These are phyloP conservation scores for Mortierella claussenii DNA, from an alignment of 192 early-diverging fungal genomes.

Conservation along the genomic window DNA sequence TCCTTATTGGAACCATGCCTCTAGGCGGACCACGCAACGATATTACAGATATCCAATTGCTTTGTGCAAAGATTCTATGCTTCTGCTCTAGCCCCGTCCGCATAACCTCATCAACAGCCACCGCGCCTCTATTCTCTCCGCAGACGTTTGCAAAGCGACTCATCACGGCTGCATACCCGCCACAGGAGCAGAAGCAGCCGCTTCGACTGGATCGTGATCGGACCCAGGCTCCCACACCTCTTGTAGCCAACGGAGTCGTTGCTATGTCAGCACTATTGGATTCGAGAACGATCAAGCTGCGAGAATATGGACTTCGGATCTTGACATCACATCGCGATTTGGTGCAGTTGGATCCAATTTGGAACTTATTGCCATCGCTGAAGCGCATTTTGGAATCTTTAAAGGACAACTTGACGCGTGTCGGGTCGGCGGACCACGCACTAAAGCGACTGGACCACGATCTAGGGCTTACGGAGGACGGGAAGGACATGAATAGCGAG, in stretches of 20 bases:
- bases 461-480: neutral
- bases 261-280: slow-evolving; percentile 9
- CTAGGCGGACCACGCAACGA: slow-evolving; percentile 15
- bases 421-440: neutral
- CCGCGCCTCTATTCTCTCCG: neutral
- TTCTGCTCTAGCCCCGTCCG: slow-evolving; percentile 10
- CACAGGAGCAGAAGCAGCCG: neutral
- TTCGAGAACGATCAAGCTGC: slow-evolving; percentile 32
- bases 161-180: slow-evolving; percentile 6
- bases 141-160: neutral
- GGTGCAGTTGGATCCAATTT: slow-evolving; percentile 2
- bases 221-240: too few species aligned
- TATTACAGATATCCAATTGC: slow-evolving; percentile 26
- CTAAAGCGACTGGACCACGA: neutral
- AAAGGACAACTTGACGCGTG: neutral
- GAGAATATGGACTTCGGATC: slow-evolving; percentile 36
- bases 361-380: slow-evolving; percentile 10
- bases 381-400: slow-evolving; percentile 10
- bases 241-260: neutral
- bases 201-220: neutral
- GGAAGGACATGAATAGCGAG: neutral
- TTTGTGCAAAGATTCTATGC: slow-evolving; percentile 42
- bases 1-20: slow-evolving; percentile 26
- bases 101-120: neutral
- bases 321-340: slow-evolving; percentile 18